These are phyloP conservation scores for Komagataella pseudopastoris DNA, from an alignment of 805 yeast species.

Conservation along the genomic window DNA sequence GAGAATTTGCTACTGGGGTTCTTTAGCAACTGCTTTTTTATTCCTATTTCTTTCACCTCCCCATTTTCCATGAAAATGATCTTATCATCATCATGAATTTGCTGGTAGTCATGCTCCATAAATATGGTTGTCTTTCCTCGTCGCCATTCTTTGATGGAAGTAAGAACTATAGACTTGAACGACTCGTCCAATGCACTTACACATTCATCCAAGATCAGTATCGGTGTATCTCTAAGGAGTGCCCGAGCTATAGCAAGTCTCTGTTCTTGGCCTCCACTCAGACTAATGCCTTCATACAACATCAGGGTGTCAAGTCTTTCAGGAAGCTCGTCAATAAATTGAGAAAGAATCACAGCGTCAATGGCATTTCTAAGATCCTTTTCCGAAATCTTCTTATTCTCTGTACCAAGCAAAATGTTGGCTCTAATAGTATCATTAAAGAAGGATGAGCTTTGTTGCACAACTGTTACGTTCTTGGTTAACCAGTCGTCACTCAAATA, in stretches of 20 bases:
- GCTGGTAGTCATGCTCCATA: conserved; percentile 63
- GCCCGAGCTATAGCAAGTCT: conserved; percentile 81
- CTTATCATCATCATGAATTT: conserved; percentile 41
- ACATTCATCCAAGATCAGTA: conserved; percentile 77
- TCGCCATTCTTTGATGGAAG: conserved; percentile 46
- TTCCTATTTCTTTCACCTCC: conserved; percentile 29
- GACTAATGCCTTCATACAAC: conserved; percentile 27
- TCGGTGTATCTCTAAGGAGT: conserved; percentile 52
- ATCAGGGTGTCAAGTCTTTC: conserved; percentile 42
- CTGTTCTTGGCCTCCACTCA: conserved; percentile 92
- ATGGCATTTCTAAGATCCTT: conserved; percentile 13
- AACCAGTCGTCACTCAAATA: conserved; percentile 37
- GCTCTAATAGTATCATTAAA: conserved; percentile 51
- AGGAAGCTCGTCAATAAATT: conserved; percentile 33
- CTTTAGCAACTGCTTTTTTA: conserved; percentile 17
- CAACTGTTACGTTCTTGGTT: conserved; percentile 48
- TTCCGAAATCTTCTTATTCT: conserved; percentile 6
- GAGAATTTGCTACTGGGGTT: conserved; percentile 1
- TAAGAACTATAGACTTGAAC: conserved; percentile 30
- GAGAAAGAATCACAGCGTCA: conserved; percentile 35
- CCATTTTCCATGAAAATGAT: conserved; percentile 55
- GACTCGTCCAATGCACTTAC: conserved; percentile 63
- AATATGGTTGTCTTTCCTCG: conserved; percentile 60
- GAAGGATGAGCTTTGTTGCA: conserved; percentile 58
- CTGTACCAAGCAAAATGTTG: conserved; percentile 45